These are phyloP conservation scores for Tulasnella sp. DNA, from an alignment of 768 basidiomycete species.

Conservation along the genomic window DNA sequence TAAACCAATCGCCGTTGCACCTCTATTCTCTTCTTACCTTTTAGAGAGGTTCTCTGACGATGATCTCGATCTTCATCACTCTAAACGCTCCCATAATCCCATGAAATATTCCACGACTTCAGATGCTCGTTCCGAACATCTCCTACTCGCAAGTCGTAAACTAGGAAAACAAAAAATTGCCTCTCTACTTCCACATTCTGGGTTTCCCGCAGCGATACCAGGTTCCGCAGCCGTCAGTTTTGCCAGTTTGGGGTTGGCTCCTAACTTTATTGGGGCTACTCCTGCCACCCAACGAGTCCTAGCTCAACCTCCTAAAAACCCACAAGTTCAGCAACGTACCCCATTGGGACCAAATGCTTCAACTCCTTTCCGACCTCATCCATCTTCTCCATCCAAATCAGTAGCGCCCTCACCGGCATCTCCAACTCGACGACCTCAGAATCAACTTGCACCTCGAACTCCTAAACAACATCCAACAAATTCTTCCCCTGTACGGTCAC, in stretches of 20 bases:
- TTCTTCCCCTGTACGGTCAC: neutral
- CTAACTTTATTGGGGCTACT: too few relatives aligned
- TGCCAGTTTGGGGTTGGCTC: too few relatives aligned
- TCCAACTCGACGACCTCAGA: neutral
- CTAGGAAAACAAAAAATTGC: constrained; percentile 12
- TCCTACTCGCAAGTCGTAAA: constrained; percentile 16
- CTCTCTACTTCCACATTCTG: neutral
- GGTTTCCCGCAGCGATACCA: too few relatives aligned
- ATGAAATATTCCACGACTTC: constrained; percentile 6
- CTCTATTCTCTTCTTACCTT: too few relatives aligned
- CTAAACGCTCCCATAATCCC: constrained; percentile 4
- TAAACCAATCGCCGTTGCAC: too few relatives aligned
- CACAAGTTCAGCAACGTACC: too few relatives aligned
- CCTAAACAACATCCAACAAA: neutral
- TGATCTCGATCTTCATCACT: constrained; percentile 5
- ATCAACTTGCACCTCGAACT: neutral
- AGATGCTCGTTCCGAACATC: constrained; percentile 17
- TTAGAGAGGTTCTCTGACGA: constrained; percentile 11
- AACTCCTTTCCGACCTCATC: neutral
- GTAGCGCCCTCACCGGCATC: neutral
- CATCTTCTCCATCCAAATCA: neutral
- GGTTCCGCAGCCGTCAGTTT: too few relatives aligned
- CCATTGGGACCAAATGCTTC: neutral
- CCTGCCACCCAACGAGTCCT: too few relatives aligned
- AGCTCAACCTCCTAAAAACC: too few relatives aligned